These are phyloP conservation scores for Leishmania arabica DNA, from an alignment of 208 protist species.

Conservation along the genomic window DNA sequence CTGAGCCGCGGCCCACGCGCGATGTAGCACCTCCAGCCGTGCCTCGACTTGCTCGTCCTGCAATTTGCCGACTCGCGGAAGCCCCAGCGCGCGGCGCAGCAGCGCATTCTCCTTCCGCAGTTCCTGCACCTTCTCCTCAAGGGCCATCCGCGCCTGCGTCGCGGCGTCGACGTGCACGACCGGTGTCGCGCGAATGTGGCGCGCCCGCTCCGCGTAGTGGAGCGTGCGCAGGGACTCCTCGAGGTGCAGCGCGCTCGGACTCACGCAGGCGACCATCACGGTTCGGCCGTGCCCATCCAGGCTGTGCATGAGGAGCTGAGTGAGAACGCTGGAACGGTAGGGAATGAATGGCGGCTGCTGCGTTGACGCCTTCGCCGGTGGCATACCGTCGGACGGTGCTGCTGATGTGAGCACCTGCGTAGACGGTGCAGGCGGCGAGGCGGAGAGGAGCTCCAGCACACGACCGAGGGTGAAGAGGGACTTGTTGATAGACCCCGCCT, in stretches of 20 bases:
- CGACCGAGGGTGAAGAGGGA: slow-evolving; percentile 91
- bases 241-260: slow-evolving; percentile 63
- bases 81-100: slow-evolving; percentile 38
- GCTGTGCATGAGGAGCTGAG: slow-evolving; percentile 88
- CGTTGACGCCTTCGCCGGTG: neutral
- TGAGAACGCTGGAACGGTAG: slow-evolving; percentile 88
- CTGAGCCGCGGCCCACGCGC: neutral
- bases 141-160: slow-evolving; percentile 53
- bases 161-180: slow-evolving; percentile 67
- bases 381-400: neutral
- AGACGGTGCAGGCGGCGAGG: neutral
- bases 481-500: slow-evolving; percentile 91
- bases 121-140: slow-evolving; percentile 39
- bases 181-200: slow-evolving; percentile 54
- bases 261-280: slow-evolving; percentile 84
- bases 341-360: slow-evolving; percentile 55
- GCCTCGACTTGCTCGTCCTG: slow-evolving; percentile 15
- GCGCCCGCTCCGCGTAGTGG: slow-evolving; percentile 76
- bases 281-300: slow-evolving; percentile 75
- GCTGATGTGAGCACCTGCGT: neutral
- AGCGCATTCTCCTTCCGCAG: slow-evolving; percentile 58
- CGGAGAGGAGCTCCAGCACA: slow-evolving; percentile 84
- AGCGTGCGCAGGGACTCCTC: slow-evolving; percentile 86
- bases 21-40: slow-evolving; percentile 18
- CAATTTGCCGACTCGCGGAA: slow-evolving; percentile 11